Base-by-base conservation (phyloP, 164 flowering plant species). In the Kingdonia uniflora region DNA sequence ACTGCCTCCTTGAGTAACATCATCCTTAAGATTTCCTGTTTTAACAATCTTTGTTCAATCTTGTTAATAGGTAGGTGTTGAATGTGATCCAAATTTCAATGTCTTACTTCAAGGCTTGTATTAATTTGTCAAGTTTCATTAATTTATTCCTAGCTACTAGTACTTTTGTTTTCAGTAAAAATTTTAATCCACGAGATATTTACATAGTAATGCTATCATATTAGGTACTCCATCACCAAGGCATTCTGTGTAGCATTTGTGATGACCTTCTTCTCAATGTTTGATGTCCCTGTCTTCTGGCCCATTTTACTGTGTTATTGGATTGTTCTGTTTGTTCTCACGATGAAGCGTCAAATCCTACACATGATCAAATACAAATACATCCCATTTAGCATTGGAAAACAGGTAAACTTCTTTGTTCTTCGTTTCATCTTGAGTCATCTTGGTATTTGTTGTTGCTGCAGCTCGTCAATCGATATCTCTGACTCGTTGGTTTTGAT, bases 201-300 rank as follows among this genome's bases (percentile, higher is more conserved):
- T n/a, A n/a, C n/a, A n/a, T n/a, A n/a, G n/a, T n/a, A n/a, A n/a
- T n/a, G n/a, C n/a, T n/a, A n/a, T n/a, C n/a, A n/a, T n/a, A n/a
- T 43, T 71, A 84, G 91, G 91, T 84, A 81, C 57, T 60, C 87
- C 48, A 76, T 81, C 19, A 79, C 87, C 23, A 84, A 81, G 66
- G 85, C 91, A 37, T 77, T 84, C 61, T 73, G 73, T 17, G 69
- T 84, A 23, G 91, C 91, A 24, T 81, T 84, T 60, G 40, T 74
- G 10, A 77, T 84, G 87, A 84, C 87, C 37, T 84, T 84, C 79
- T 77, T 84, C 64, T 79, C 83, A 0, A 50, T 84, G 44, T 77
- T 84, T 58, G 87, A 84, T 61, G 87, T 84, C 21, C 85, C 87
- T 25, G 91, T 84, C 44, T 84, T 84, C 68, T 84, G 91, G 91